Percentiles rank a stretch among this genome's conserved stretches.
These are phyloP conservation scores for Westerdykella aurantiaca DNA, from an alignment of 2,329 filamentous ascomycete genomes.

Conservation along the genomic window DNA sequence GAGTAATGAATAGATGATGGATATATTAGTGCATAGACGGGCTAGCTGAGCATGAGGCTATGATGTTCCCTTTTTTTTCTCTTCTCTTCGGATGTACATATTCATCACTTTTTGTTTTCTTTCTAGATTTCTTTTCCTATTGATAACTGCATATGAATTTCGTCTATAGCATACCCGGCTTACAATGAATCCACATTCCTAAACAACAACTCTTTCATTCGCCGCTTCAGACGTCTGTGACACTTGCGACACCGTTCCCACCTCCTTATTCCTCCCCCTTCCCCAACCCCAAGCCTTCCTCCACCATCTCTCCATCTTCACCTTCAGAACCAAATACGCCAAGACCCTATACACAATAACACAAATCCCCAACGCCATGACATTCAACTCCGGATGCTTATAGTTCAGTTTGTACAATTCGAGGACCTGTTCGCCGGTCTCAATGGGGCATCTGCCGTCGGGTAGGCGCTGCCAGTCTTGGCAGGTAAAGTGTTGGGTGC, in stretches of 20 bases:
- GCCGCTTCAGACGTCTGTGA: neutral
- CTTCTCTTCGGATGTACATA: too few relatives aligned
- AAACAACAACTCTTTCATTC: neutral
- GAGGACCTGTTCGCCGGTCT: constrained; percentile 62
- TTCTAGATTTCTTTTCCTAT: too few relatives aligned
- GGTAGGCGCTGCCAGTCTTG: constrained; percentile 53
- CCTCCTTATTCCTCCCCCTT: neutral
- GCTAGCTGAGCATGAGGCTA: too few relatives aligned
- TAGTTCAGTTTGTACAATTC: constrained; percentile 59
- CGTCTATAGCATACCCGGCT: too few relatives aligned
- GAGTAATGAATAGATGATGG: neutral
- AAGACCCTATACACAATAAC: constrained; percentile 61
- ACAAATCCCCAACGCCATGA: constrained; percentile 58
- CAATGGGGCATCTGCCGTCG: constrained; percentile 58
- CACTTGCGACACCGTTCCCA: neutral
- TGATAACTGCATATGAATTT: too few relatives aligned
- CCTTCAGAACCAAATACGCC: constrained; percentile 54
- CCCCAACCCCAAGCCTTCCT: constrained; percentile 13
- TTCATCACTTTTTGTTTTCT: too few relatives aligned
- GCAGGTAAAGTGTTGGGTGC: constrained; percentile 59
- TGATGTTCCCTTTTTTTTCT: too few relatives aligned
- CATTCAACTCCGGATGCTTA: constrained; percentile 54
- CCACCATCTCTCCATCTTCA: constrained; percentile 51
- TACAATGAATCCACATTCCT: too few relatives aligned
- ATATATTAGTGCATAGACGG: too few relatives aligned